These are phyloP conservation scores for Nephelium lappaceum DNA, from an alignment of 345 rosid genomes.

Conservation along the genomic window DNA sequence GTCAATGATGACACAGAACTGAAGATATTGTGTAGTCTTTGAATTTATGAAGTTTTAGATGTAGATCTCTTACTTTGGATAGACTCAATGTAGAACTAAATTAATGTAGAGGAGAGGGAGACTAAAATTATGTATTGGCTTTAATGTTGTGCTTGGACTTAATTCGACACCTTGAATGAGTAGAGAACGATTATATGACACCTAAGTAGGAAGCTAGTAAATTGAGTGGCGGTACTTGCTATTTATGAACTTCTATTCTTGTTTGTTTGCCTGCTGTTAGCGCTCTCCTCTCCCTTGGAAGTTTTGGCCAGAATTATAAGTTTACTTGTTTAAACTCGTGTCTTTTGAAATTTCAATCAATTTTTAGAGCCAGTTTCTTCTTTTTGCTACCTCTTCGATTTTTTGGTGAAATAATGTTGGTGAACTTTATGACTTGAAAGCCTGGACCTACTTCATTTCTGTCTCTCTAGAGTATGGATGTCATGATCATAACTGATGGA, in stretches of 20 bases:
- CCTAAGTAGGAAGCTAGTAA: neutral
- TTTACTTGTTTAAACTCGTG: neutral
- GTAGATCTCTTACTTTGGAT: neutral
- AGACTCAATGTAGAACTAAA: neutral
- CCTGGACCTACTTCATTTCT: neutral
- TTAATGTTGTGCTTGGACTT: neutral
- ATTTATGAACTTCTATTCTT: neutral
- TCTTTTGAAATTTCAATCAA: neutral
- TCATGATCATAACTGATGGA: neutral
- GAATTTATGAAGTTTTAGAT: neutral
- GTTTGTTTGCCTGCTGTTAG: neutral
- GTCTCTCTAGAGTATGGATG: neutral
- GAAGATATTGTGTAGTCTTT: neutral
- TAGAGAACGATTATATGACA: neutral
- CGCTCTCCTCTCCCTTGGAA: neutral
- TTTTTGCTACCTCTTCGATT: neutral
- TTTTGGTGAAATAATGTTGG: neutral
- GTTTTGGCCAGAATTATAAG: neutral
- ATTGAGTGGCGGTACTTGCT: neutral
- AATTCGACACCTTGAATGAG: neutral
- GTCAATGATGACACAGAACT: neutral
- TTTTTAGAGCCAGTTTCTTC: neutral
- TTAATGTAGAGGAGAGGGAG: neutral
- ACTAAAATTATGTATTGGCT: neutral
- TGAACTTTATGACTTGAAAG: neutral